Conservation (phyloP, 176 grass and related monocot species). For the Stipa capillata region DNA sequence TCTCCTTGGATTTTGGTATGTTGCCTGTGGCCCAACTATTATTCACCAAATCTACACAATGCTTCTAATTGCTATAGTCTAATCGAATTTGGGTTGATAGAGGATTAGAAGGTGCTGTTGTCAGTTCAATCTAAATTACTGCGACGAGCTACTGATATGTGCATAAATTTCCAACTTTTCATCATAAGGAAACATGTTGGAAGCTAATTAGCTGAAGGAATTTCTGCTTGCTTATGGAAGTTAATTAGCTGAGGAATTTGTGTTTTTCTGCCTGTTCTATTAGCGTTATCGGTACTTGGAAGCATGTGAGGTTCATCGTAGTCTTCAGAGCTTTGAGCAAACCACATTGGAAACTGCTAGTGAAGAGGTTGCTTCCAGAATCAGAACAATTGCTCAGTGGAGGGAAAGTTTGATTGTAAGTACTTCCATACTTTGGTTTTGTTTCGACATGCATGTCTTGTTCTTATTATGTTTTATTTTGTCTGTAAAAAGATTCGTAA, state of each 20-base stretch:
- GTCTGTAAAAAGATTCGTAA: background rate
- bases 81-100: background rate
- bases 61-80: background rate
- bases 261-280: constrained; percentile 21
- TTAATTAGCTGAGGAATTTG: background rate
- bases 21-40: background rate
- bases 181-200: background rate
- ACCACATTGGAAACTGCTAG: constrained; percentile 34
- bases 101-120: background rate
- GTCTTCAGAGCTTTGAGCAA: constrained; percentile 61
- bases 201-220: constrained; percentile 2
- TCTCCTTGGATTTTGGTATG: background rate
- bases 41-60: background rate
- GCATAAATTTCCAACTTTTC: background rate
- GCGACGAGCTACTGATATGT: background rate
- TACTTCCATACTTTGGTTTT: constrained; percentile 15
- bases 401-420: constrained; percentile 88
- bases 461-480: constrained; percentile 18
- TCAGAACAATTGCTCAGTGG: constrained; percentile 55
- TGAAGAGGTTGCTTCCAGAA: constrained; percentile 53
- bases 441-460: background rate
- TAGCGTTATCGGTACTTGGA: constrained; percentile 75
- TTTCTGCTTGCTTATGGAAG: no score
- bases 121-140: constrained; percentile 2
- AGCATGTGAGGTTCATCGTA: constrained; percentile 71